Evolutionary conservation across 2,329 filamentous ascomycete genomes (phyloP), one percentile per base, ranked within the genome.

Genomic region (Periconia digitata): DNA sequence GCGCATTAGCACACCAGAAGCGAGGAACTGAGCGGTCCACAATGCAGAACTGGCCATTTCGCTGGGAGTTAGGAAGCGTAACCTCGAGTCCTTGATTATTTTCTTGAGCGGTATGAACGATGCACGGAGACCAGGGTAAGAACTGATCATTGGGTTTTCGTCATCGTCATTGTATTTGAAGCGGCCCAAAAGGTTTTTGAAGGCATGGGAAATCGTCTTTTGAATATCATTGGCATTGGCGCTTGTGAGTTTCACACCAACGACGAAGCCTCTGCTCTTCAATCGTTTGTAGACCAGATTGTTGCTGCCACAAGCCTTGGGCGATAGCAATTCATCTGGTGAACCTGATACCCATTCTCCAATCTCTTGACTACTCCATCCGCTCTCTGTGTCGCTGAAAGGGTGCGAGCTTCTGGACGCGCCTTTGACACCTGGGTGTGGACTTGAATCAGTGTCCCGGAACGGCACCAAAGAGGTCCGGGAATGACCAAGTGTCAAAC

Each of bases 21-120:
- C 78, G 22, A 92, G 76, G 53, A 92, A 92, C 8, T 82, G 76
- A 2, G 85, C 82, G 43, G 85, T 83, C 89, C 89, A 92, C 2
- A 85, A 70, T 1, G 84, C 80, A 0, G 87, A 83, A 1, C 85
- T 90, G 32, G 87, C 72, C 83, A 92, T 87, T 66, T 92, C 89
- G 1, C 83, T 76, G 1, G 83, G 84, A 6, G 80, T 81, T 10
- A 92, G 76, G 58, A 91, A 91, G 1, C 84, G 82, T 6, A 92
- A 77, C 21, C 84, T 81, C 0, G 85, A 85, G 48, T 90, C 86
- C 62, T 87, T 90, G 63, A 88, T 83, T 2, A 90, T 74, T 66
- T 92, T 92, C 43, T 88, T 82, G 16, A 92, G 74, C 5, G 89
- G 89, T n/a, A 92, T 79, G 80, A 87, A 90, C 0, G 81, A 71